Percentiles rank a stretch among this genome's conserved stretches.
Evolutionary conservation across 2,329 filamentous ascomycete species (phyloP).

Genomic region (Ascochyta pisi): DNA sequence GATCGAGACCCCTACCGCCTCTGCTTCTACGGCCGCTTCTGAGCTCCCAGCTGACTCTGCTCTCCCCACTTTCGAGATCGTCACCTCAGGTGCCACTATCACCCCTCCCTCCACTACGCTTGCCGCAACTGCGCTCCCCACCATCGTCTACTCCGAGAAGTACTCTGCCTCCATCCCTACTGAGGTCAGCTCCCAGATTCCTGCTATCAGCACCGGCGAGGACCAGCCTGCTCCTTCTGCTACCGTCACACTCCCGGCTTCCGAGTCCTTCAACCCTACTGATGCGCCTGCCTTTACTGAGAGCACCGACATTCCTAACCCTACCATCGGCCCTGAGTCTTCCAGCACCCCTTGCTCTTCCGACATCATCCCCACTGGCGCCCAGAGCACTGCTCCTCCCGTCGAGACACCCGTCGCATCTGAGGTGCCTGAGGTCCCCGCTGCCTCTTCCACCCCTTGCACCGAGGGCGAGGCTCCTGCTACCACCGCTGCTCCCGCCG

Average conservation of each 20-base stretch:
- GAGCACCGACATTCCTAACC: conserved; percentile 17
- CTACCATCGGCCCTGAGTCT: conserved; percentile 21
- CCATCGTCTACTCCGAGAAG: not conserved
- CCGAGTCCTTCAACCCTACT: conserved; percentile 24
- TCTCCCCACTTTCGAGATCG: conserved; percentile 28
- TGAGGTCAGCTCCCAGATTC: conserved; percentile 11
- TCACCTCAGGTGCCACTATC: conserved; percentile 28
- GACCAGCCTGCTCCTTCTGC: conserved; percentile 24
- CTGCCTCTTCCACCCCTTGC: conserved; percentile 1
- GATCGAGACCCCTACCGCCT: conserved; percentile 2
- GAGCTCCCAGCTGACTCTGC: conserved; percentile 15
- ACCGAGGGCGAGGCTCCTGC: not conserved
- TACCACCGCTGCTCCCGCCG: not conserved
- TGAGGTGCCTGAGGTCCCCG: conserved; percentile 5
- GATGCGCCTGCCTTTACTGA: conserved; percentile 28
- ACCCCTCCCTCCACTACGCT: conserved; percentile 21
- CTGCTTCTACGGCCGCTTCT: conserved; percentile 7
- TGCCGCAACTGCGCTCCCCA: conserved; percentile 2
- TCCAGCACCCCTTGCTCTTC: conserved; percentile 23
- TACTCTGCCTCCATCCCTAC: conserved; percentile 7
- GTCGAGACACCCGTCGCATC: not conserved
- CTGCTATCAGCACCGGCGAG: conserved; percentile 11
- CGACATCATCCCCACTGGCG: not conserved
- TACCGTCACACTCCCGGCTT: conserved; percentile 21
- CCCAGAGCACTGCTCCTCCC: not conserved